Conservation (phyloP, 164 flowering plant species). For the Nymphaea colorata region DNA sequence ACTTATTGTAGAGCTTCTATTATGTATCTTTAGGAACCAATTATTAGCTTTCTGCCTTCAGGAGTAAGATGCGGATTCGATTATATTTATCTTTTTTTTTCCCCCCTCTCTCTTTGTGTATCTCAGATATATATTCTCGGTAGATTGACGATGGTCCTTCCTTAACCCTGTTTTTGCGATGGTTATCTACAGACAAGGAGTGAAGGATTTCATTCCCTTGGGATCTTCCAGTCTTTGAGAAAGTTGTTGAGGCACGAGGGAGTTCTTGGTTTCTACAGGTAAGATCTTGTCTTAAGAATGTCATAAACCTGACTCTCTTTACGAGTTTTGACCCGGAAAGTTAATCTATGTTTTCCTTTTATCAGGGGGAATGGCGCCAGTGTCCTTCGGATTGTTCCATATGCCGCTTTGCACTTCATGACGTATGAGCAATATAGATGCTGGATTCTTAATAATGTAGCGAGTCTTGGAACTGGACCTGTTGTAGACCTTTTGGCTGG, state of each 20-base stretch:
- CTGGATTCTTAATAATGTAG: slow-evolving; percentile 66
- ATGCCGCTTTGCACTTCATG: slow-evolving; percentile 97
- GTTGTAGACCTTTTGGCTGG: slow-evolving; percentile 91
- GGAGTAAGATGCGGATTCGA: too few relatives aligned
- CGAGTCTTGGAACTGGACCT: slow-evolving; percentile 79
- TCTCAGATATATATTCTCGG: too few relatives aligned
- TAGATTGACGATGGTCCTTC: too few relatives aligned
- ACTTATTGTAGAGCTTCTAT: too few relatives aligned
- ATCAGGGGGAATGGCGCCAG: slow-evolving; percentile 95
- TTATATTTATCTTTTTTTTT: too few relatives aligned
- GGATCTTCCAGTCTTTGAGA: slow-evolving; percentile 58
- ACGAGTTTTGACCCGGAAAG: not conserved
- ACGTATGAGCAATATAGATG: slow-evolving; percentile 80
- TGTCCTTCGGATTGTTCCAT: slow-evolving; percentile 84
- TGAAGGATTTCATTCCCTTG: slow-evolving; percentile 72
- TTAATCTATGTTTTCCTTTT: slow-evolving; percentile 5
- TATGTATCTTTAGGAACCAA: too few relatives aligned
- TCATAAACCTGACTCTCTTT: not conserved
- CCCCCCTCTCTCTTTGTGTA: too few relatives aligned
- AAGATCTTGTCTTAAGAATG: slow-evolving; percentile 18
- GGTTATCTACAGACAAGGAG: slow-evolving; percentile 59
- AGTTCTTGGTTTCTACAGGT: slow-evolving; percentile 78
- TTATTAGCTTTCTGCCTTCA: too few relatives aligned
- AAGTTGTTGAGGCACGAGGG: slow-evolving; percentile 77
- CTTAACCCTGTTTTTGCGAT: not conserved